These are phyloP conservation scores for Stemphylium vesicarium DNA, from an alignment of 2,329 filamentous ascomycete genomes.

Conservation along the genomic window DNA sequence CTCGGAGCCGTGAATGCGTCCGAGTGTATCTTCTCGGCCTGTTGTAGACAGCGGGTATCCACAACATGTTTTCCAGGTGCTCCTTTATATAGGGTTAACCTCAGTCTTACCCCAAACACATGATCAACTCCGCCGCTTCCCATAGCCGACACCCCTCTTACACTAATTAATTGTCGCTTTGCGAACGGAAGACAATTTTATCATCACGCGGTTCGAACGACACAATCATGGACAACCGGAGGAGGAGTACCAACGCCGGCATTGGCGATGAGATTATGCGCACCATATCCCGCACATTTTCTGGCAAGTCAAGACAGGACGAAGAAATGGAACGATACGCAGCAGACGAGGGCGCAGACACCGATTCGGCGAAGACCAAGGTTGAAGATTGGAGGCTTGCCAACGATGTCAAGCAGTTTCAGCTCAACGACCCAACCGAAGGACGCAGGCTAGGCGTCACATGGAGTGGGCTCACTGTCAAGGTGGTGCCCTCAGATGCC, in stretches of 20 bases:
- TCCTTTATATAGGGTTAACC: no score
- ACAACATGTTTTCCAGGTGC: no score
- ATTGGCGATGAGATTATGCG: conserved; percentile 22
- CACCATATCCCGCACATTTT: conserved; percentile 25
- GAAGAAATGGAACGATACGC: conserved; percentile 7
- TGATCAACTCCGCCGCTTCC: no score
- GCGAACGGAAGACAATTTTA: no score
- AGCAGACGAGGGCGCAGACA: conserved; percentile 2
- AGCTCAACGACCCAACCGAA: conserved; percentile 23
- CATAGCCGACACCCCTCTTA: no score
- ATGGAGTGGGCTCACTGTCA: conserved; percentile 75
- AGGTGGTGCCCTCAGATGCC: conserved; percentile 67
- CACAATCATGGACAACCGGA: no score
- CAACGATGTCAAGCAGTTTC: conserved; percentile 24
- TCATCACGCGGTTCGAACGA: no score
- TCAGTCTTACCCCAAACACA: no score
- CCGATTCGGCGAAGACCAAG: conserved; percentile 22
- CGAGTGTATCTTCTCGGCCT: no score
- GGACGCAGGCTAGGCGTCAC: conserved; percentile 62
- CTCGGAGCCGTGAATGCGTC: no score
- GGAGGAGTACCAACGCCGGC: not conserved
- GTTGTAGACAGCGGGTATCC: no score
- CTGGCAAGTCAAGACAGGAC: conserved; percentile 21
- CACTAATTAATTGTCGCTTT: no score
- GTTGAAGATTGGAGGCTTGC: conserved; percentile 34